Conservation (phyloP, 2,329 filamentous ascomycete species). For the Dothideomycetes sp. region DNA sequence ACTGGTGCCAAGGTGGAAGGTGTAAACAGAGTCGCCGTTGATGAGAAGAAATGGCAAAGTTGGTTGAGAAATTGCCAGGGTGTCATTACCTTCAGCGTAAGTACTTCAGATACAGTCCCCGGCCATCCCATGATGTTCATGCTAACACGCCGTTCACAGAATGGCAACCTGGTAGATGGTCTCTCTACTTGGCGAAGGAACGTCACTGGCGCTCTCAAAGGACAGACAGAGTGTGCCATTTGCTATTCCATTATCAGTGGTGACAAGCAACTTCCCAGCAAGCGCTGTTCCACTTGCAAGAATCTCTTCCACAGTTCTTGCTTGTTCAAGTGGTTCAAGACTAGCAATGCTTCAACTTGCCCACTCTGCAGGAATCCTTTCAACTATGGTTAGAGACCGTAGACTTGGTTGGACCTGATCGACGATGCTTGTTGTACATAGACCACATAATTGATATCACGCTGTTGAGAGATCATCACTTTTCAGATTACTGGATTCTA, state of each 20-base stretch:
- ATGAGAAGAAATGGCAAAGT: slow-evolving; percentile 82
- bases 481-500: too few species aligned
- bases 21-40: slow-evolving; percentile 73
- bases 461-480: too few species aligned
- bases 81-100: slow-evolving; percentile 82
- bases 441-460: too few species aligned
- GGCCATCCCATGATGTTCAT: slow-evolving; percentile 47
- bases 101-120: too few species aligned
- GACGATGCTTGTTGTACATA: too few species aligned
- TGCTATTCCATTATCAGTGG: slow-evolving; percentile 90
- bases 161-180: slow-evolving; percentile 79
- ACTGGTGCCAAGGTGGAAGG: slow-evolving; percentile 66
- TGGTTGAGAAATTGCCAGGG: slow-evolving; percentile 85
- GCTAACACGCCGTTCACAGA: too few species aligned
- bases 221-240: slow-evolving; percentile 90
- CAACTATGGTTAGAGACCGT: slow-evolving; percentile 44
- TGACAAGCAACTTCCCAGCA: slow-evolving; percentile 84
- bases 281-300: slow-evolving; percentile 83
- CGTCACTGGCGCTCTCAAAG: slow-evolving; percentile 77
- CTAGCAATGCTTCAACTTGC: slow-evolving; percentile 81
- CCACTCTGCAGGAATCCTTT: slow-evolving; percentile 89
- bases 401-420: too few species aligned
- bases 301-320: slow-evolving; percentile 86
- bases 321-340: slow-evolving; percentile 95
- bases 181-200: slow-evolving; percentile 78